A percentile compares a stretch with the other conserved stretches of the same genome.
Conservation (phyloP, 2,329 filamentous ascomycete genomes). For the Fusarium sp. region DNA sequence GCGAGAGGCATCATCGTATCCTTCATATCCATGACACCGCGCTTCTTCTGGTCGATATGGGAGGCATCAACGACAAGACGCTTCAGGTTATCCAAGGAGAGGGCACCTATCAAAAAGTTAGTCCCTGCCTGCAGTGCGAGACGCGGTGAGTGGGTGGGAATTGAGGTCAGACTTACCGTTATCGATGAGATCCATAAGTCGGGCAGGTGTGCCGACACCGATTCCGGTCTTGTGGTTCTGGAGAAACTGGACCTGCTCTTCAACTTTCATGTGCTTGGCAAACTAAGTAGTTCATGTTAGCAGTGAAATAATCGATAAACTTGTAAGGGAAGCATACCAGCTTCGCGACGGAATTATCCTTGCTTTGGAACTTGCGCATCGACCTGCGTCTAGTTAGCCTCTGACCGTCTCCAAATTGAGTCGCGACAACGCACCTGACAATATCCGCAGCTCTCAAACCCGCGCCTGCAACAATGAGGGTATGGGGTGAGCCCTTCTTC, state of each 20-base stretch:
- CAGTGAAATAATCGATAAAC: too few species aligned
- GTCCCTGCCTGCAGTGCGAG: neutral
- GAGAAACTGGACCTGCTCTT: constrained; percentile 84
- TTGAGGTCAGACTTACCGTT: constrained; percentile 66
- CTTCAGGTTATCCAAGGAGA: constrained; percentile 78
- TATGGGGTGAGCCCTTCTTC: constrained; percentile 81
- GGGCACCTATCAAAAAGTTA: constrained; percentile 59
- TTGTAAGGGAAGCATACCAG: constrained; percentile 59
- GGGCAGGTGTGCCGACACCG: constrained; percentile 87
- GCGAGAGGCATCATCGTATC: constrained; percentile 87
- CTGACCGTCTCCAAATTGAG: neutral
- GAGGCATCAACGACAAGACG: constrained; percentile 90
- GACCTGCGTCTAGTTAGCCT: constrained; percentile 59
- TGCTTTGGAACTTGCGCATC: constrained; percentile 81
- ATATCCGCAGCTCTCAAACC: constrained; percentile 89
- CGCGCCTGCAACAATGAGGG: constrained; percentile 85
- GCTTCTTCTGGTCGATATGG: constrained; percentile 93
- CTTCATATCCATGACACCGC: constrained; percentile 94
- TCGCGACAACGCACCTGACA: constrained; percentile 65
- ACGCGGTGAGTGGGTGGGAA: neutral
- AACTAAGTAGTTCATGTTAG: constrained; percentile 61
- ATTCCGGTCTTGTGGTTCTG: constrained; percentile 79
- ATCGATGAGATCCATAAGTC: constrained; percentile 84
- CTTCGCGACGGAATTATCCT: constrained; percentile 84
- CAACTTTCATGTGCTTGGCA: constrained; percentile 96